phyloP scores from a whole-genome alignment of 208 protist genomes.

The Leishmania tarentolae region DNA sequence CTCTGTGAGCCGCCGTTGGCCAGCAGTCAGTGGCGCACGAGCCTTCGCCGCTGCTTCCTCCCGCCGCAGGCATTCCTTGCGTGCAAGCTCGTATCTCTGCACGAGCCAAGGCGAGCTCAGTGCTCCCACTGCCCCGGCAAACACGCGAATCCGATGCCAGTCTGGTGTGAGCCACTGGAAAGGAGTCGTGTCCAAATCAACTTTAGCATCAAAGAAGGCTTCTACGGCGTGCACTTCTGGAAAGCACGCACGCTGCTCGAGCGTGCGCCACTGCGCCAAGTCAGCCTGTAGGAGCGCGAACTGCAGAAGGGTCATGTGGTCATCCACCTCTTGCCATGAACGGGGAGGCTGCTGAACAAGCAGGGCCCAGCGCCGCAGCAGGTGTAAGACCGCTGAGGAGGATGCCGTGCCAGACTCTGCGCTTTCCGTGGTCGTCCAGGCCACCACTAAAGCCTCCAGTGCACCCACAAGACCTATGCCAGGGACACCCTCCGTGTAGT shows the following conservation, averaged over 20 bases:
- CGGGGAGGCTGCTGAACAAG: conserved; percentile 30
- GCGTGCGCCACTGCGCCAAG: conserved; percentile 43
- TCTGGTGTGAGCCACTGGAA: conserved; percentile 53
- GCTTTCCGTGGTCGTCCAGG: conserved; percentile 39
- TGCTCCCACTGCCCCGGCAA: conserved; percentile 58
- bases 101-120: conserved; percentile 50
- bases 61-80: conserved; percentile 41
- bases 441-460: conserved; percentile 54
- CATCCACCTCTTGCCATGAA: conserved; percentile 43
- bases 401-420: conserved; percentile 8
- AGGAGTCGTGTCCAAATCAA: conserved; percentile 49
- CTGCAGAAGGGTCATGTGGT: conserved; percentile 54
- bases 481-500: conserved; percentile 93
- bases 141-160: conserved; percentile 62
- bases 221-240: conserved; percentile 46
- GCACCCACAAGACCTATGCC: conserved; percentile 84
- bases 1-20: conserved; percentile 52
- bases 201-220: conserved; percentile 61
- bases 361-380: conserved; percentile 48
- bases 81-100: conserved; percentile 63
- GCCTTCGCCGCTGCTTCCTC: conserved; percentile 14
- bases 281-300: conserved; percentile 33
- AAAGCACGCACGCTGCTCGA: conserved; percentile 42
- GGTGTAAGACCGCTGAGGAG: conserved; percentile 29
- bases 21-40: conserved; percentile 1